Conservation (phyloP, 345 rosid species). For the Sonneratia alba region DNA sequence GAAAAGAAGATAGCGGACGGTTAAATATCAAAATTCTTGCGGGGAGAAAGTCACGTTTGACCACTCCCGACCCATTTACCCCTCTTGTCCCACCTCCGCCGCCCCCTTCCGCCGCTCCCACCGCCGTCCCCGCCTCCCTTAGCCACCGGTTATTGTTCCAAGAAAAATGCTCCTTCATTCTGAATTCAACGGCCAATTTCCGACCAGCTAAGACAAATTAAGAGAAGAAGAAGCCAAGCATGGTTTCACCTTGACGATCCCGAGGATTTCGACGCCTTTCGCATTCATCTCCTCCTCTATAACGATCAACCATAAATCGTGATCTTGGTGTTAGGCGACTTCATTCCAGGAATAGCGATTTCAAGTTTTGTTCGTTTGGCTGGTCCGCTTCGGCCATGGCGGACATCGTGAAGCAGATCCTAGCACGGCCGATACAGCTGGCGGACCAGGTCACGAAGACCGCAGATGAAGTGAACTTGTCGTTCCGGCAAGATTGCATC, state of each 20-base stretch:
- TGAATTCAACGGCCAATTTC: background rate
- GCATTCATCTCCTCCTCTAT: no score
- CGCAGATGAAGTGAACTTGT: constrained; percentile 5
- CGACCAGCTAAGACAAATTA: no score
- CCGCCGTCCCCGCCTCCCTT: no score
- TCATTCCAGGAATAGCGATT: background rate
- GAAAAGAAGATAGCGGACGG: background rate
- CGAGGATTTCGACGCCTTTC: no score
- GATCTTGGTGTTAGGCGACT: background rate
- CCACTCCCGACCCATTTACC: constrained; percentile 1
- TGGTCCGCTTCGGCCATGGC: constrained; percentile 9
- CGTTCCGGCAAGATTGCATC: constrained; percentile 4
- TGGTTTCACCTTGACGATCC: no score
- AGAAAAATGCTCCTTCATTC: background rate
- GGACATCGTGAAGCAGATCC: constrained; percentile 9
- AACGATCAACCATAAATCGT: background rate
- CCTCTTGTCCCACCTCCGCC: background rate
- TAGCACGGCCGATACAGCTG: constrained; percentile 8
- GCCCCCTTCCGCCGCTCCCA: background rate
- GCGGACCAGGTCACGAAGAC: constrained; percentile 9
- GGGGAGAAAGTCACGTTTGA: constrained; percentile 6
- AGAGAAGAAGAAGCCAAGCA: no score
- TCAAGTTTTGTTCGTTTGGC: background rate
- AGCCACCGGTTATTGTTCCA: background rate
- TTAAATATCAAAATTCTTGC: background rate